Conservation (phyloP, 305 asterid species). For the Rubia peregrina region DNA sequence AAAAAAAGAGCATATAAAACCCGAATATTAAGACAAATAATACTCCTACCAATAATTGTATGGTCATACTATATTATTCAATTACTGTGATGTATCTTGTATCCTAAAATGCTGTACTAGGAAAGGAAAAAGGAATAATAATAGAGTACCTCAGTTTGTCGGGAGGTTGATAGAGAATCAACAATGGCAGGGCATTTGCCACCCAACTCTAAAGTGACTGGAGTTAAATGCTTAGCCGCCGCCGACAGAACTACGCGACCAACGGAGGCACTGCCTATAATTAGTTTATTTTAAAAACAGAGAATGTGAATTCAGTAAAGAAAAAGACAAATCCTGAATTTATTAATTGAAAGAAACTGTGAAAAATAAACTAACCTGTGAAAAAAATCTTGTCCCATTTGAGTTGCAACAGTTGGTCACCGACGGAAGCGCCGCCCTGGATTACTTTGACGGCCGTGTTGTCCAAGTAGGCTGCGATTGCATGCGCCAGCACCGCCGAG, state of each 20-base stretch:
- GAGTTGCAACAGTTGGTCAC: conserved; percentile 43
- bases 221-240: conserved; percentile 69
- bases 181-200: conserved; percentile 76
- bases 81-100: background rate
- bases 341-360: too few species aligned
- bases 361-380: conserved; percentile 42
- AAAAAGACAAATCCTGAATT: too few species aligned
- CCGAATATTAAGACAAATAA: too few species aligned
- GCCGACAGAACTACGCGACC: conserved; percentile 54
- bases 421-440: conserved; percentile 52
- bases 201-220: conserved; percentile 61
- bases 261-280: conserved; percentile 48
- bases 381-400: conserved; percentile 87
- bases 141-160: conserved; percentile 49
- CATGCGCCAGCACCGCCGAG: conserved; percentile 46
- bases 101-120: too few species aligned
- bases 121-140: too few species aligned
- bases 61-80: background rate
- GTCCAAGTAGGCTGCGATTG: conserved; percentile 45
- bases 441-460: conserved; percentile 52
- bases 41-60: too few species aligned
- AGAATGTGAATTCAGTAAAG: background rate
- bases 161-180: conserved; percentile 51
- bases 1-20: too few species aligned
- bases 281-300: background rate